Conservation (phyloP, 495 filamentous ascomycete genomes). For the Penicillium steckii region DNA sequence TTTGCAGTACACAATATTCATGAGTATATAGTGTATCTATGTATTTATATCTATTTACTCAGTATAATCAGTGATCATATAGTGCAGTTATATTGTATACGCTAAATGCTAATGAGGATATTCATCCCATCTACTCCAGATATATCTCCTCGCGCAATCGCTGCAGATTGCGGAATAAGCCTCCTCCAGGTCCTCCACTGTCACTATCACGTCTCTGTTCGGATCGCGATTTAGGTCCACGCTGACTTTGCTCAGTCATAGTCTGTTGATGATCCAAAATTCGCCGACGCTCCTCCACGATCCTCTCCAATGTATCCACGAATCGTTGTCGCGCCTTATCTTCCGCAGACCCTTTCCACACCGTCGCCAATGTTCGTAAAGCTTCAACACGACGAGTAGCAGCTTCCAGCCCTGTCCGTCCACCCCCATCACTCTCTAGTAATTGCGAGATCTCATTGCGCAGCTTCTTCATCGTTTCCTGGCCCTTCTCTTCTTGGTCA, state of each 20-base stretch:
- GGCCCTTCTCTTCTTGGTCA: conserved; percentile 74
- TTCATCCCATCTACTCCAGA: conserved; percentile 35
- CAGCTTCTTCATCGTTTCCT: conserved; percentile 66
- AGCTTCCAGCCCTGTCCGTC: conserved; percentile 53
- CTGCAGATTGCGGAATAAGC: conserved; percentile 77
- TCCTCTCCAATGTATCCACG: conserved; percentile 70
- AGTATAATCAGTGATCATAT: too few species aligned
- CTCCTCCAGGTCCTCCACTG: conserved; percentile 59
- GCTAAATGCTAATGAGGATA: too few species aligned
- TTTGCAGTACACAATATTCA: conserved; percentile 13
- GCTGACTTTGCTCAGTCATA: conserved; percentile 36
- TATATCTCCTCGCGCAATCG: conserved; percentile 75
- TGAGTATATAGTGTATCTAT: too few species aligned
- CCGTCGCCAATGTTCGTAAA: conserved; percentile 64
- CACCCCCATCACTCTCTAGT: conserved; percentile 49
- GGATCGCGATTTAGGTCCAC: conserved; percentile 18
- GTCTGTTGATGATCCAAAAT: conserved; percentile 55
- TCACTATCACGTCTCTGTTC: conserved; percentile 35
- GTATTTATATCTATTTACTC: too few species aligned
- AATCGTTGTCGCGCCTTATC: conserved; percentile 81
- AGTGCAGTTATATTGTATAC: background rate
- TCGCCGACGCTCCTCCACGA: conserved; percentile 56
- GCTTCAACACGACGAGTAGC: conserved; percentile 70
- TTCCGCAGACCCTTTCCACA: conserved; percentile 96
- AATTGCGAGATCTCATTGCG: conserved; percentile 69